phyloP scores from a whole-genome alignment of 2,329 filamentous ascomycete species.

The Microsporum audouinii region DNA sequence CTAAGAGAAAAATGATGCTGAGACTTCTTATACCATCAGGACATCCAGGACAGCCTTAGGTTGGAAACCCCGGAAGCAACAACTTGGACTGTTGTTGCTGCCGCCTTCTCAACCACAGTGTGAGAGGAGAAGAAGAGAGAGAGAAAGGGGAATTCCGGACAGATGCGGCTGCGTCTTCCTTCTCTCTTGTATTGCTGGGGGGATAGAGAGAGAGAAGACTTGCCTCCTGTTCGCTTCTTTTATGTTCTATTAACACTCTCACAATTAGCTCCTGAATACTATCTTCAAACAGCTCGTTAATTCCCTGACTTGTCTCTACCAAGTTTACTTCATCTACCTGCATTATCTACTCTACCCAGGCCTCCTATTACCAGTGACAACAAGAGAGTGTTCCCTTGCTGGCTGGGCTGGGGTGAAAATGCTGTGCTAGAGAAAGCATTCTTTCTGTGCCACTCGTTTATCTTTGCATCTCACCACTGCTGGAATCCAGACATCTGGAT shows the following conservation, averaged over 20 bases:
- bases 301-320: neutral
- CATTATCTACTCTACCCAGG: neutral
- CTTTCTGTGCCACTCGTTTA: neutral
- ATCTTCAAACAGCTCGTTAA: neutral
- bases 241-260: neutral
- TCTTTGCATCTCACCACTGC: neutral
- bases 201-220: too few species aligned
- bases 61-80: neutral
- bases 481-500: neutral
- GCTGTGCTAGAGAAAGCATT: neutral
- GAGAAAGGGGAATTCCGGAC: neutral
- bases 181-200: neutral
- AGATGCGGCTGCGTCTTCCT: neutral
- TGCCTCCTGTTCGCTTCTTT: neutral
- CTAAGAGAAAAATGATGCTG: neutral
- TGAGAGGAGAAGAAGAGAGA: neutral
- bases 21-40: neutral
- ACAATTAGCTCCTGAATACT: neutral
- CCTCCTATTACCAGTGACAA: too few species aligned
- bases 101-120: neutral
- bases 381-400: neutral
- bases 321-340: neutral
- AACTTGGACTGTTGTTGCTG: neutral
- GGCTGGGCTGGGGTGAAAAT: neutral
- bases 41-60: neutral